phyloP scores from a whole-genome alignment of 164 flowering plant genomes.

The Platanus orientalis region DNA sequence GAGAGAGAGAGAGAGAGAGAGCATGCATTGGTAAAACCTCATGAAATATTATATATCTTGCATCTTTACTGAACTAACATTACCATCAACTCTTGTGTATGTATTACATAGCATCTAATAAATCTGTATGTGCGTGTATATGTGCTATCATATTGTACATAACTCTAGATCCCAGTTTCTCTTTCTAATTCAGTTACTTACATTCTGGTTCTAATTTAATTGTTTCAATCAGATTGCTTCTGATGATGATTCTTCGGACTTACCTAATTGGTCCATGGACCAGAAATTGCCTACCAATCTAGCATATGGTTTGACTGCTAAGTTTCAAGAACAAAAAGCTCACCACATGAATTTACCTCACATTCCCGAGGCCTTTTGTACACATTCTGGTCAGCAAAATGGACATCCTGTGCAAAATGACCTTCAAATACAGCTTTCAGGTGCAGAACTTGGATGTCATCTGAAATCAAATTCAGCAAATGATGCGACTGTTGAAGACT shows the following conservation, averaged over 20 bases:
- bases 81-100: too few species aligned
- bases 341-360: conserved; percentile 12
- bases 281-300: conserved; percentile 32
- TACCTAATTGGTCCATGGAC: conserved; percentile 43
- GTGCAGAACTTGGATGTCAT: conserved; percentile 20
- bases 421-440: conserved; percentile 19
- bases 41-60: too few species aligned
- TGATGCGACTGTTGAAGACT: conserved; percentile 21
- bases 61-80: too few species aligned
- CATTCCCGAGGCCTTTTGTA: conserved; percentile 14
- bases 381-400: conserved; percentile 22
- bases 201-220: background rate
- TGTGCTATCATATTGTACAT: background rate
- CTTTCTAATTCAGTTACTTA: background rate
- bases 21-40: too few species aligned
- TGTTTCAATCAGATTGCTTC: conserved; percentile 21
- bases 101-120: too few species aligned
- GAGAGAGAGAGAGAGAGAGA: too few species aligned
- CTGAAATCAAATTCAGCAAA: conserved; percentile 21
- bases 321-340: conserved; percentile 20
- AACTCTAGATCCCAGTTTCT: background rate
- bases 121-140: too few species aligned
- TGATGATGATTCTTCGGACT: conserved; percentile 27
- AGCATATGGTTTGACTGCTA: conserved; percentile 19
- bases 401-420: conserved; percentile 23